phyloP scores from a whole-genome alignment of 23 red algal genomes.

The Gracilaria gracilis region DNA sequence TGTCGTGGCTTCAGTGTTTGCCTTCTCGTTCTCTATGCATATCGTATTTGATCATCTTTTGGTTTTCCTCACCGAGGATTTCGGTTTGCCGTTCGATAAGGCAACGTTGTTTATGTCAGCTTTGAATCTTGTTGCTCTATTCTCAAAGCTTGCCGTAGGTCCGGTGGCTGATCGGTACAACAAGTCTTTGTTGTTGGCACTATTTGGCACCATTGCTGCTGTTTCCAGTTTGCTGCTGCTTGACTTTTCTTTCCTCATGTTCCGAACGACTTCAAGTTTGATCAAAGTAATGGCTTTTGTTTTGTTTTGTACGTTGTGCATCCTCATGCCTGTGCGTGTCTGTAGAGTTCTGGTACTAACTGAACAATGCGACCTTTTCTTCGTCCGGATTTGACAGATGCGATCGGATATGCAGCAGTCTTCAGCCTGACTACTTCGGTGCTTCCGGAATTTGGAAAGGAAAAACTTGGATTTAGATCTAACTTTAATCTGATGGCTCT shows the following conservation, averaged over 20 bases:
- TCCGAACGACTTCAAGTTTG: conserved; percentile 31
- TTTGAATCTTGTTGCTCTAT: conserved; percentile 64
- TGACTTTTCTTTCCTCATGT: conserved; percentile 22
- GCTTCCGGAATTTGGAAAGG: conserved; percentile 72
- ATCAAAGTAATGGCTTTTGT: conserved; percentile 54
- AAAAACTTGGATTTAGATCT: conserved; percentile 61
- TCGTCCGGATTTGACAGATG: conserved; percentile 24
- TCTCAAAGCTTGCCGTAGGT: conserved; percentile 63
- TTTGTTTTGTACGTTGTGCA: conserved; percentile 52
- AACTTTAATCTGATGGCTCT: conserved; percentile 76
- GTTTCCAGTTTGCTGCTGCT: conserved; percentile 46
- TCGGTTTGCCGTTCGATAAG: conserved; percentile 55
- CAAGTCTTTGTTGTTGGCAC: conserved; percentile 45
- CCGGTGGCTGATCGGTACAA: conserved; percentile 72
- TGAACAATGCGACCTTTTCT: background rate
- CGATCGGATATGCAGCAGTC: conserved; percentile 51
- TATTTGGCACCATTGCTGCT: conserved; percentile 41
- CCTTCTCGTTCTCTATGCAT: conserved; percentile 79
- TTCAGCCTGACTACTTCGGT: conserved; percentile 71
- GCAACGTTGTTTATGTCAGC: conserved; percentile 72
- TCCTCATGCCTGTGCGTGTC: too few relatives aligned
- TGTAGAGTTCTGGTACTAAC: too few relatives aligned
- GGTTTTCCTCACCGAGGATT: conserved; percentile 71
- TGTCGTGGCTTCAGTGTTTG: conserved; percentile 43
- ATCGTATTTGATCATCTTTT: conserved; percentile 77